Percentiles rank a stretch among this genome's conserved stretches.
Evolutionary conservation across 108 stramenopile species (phyloP).

Genomic region (Phaeodactylum tricornutum): DNA sequence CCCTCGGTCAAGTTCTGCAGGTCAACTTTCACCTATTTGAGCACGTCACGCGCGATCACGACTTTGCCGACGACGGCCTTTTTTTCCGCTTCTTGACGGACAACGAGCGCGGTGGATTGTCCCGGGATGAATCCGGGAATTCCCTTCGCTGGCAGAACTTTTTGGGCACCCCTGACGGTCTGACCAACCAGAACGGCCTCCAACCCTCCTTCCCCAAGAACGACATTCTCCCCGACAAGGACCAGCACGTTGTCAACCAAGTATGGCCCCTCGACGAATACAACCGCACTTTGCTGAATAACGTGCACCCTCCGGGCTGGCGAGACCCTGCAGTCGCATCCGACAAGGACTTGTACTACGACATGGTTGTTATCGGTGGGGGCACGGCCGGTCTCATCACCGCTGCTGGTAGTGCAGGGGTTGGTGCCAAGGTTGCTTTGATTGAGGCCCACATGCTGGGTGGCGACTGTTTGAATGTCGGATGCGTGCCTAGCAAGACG

Average conservation of each 20-base stretch:
- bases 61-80: conserved; percentile 42
- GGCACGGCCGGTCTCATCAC: conserved; percentile 72
- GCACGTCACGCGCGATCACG: conserved; percentile 39
- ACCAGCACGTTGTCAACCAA: conserved; percentile 34
- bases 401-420: conserved; percentile 56
- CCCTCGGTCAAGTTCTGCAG: conserved; percentile 22
- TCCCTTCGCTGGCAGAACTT: conserved; percentile 39
- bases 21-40: conserved; percentile 10
- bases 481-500: conserved; percentile 86
- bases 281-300: conserved; percentile 47
- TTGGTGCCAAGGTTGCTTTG: conserved; percentile 68
- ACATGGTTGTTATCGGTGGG: conserved; percentile 72
- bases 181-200: neutral
- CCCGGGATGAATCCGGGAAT: conserved; percentile 21
- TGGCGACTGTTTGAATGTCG: conserved; percentile 85
- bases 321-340: conserved; percentile 30
- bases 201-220: conserved; percentile 35
- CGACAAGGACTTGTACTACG: conserved; percentile 35
- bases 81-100: conserved; percentile 48
- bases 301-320: conserved; percentile 75
- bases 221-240: conserved; percentile 27
- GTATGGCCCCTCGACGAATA: conserved; percentile 67
- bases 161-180: conserved; percentile 27
- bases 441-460: conserved; percentile 81
- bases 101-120: conserved; percentile 29